phyloP scores from a whole-genome alignment of 2,329 filamentous ascomycete species.

The Arthrinium puccinioides region DNA sequence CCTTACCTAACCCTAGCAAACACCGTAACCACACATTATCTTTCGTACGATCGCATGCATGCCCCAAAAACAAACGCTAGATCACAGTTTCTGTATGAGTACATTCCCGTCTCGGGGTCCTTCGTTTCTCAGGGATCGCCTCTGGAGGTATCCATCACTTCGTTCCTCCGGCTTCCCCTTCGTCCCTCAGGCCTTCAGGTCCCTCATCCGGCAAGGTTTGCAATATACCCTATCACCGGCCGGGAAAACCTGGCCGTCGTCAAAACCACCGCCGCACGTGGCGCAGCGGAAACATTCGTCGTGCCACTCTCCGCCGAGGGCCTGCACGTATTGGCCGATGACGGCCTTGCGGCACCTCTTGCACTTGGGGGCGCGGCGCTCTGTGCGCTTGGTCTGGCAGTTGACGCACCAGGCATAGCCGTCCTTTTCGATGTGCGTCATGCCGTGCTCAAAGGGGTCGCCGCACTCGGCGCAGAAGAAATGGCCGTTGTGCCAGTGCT shows the following conservation, averaged over 20 bases:
- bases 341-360: slow-evolving; percentile 77
- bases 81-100: no score
- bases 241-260: slow-evolving; percentile 60
- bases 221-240: slow-evolving; percentile 52
- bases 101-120: no score
- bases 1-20: no score
- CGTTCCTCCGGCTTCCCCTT: background rate
- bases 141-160: background rate
- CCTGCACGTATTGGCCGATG: slow-evolving; percentile 82
- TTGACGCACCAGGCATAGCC: slow-evolving; percentile 94
- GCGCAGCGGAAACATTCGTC: slow-evolving; percentile 82
- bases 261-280: slow-evolving; percentile 51
- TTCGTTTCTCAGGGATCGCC: no score
- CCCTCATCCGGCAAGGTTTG: slow-evolving; percentile 51
- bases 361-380: slow-evolving; percentile 83
- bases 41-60: no score
- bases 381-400: slow-evolving; percentile 88
- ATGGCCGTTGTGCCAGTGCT: slow-evolving; percentile 95
- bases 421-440: slow-evolving; percentile 82
- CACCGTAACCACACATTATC: no score
- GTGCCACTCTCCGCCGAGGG: slow-evolving; percentile 90
- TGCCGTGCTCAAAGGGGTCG: slow-evolving; percentile 75
- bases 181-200: slow-evolving; percentile 45
- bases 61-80: no score
- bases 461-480: slow-evolving; percentile 99